Evolutionary conservation across 2,329 filamentous ascomycete species (phyloP).

Genomic region (Pseudocercospora eumusae): DNA sequence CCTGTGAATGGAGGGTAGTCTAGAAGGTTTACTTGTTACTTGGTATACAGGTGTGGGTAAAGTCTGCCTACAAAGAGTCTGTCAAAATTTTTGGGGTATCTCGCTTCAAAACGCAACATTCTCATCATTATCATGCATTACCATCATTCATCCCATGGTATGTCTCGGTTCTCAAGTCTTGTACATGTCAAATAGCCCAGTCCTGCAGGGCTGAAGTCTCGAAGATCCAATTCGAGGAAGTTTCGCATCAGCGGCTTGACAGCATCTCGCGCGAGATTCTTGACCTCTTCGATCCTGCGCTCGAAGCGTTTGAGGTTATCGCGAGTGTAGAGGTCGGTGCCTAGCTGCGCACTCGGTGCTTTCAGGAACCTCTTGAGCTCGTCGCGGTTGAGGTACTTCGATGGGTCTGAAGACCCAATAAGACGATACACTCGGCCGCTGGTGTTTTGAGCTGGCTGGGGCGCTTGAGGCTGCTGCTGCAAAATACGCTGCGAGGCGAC

Average conservation of each 20-base stretch:
- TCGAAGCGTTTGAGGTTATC: conserved; percentile 88
- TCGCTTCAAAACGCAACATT: conserved; percentile 5
- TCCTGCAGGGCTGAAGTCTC: conserved; percentile 39
- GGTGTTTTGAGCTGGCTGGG: conserved; percentile 40
- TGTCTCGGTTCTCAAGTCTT: conserved; percentile 61
- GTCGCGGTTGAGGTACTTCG: conserved; percentile 75
- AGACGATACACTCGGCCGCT: conserved; percentile 76
- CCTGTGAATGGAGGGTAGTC: background rate
- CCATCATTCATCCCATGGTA: conserved; percentile 58
- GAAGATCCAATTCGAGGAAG: conserved; percentile 75
- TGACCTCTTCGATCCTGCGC: conserved; percentile 83
- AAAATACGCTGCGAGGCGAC: conserved; percentile 36
- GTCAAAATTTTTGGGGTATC: conserved; percentile 7
- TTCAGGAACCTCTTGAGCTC: conserved; percentile 91
- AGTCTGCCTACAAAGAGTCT: conserved; percentile 2
- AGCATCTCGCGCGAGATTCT: conserved; percentile 75
- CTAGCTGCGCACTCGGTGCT: conserved; percentile 48
- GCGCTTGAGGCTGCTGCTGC: conserved; percentile 28
- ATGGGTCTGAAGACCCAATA: conserved; percentile 63
- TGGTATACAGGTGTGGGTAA: background rate
- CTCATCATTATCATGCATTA: conserved; percentile 1
- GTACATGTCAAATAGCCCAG: conserved; percentile 67
- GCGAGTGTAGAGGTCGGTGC: conserved; percentile 77
- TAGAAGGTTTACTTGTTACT: background rate
- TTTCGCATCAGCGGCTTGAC: conserved; percentile 86